A percentile compares a stretch with the other conserved stretches of the same genome.
Conservation (phyloP, 768 basidiomycete species). For the Gloeopeniophorella convolvens region DNA sequence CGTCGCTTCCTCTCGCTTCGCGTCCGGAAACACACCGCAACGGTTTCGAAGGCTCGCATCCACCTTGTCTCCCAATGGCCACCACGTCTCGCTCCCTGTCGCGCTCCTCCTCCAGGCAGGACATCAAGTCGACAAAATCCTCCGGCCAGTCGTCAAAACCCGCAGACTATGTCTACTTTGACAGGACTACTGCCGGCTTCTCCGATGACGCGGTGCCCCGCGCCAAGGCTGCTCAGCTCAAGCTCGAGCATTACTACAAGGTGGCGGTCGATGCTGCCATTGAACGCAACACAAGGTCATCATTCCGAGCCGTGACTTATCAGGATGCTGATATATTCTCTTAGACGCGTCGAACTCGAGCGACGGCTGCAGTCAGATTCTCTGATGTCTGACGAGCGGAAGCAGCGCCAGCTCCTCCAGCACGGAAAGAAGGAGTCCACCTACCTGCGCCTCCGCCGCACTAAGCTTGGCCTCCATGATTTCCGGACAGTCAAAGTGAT, state of each 20-base stretch:
- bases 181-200: constrained; percentile 69
- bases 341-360: constrained; percentile 84
- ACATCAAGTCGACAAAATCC: constrained; percentile 12
- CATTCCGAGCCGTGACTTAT: neutral
- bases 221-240: constrained; percentile 88
- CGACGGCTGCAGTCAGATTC: constrained; percentile 65
- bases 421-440: constrained; percentile 85
- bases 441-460: constrained; percentile 81
- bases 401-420: constrained; percentile 74
- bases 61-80: constrained; percentile 11
- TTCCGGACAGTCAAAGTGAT: constrained; percentile 98
- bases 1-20: too few relatives aligned
- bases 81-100: constrained; percentile 12
- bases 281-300: constrained; percentile 82
- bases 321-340: constrained; percentile 1
- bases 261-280: constrained; percentile 94
- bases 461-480: constrained; percentile 85
- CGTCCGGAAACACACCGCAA: too few relatives aligned
- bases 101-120: constrained; percentile 20
- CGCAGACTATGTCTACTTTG: constrained; percentile 90
- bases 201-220: constrained; percentile 76
- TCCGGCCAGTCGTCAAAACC: constrained; percentile 31
- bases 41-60: too few relatives aligned
- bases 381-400: constrained; percentile 74
- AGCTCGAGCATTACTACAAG: constrained; percentile 95